These are phyloP conservation scores for Petunia hybrid DNA, from an alignment of 305 asterid species.

Conservation along the genomic window DNA sequence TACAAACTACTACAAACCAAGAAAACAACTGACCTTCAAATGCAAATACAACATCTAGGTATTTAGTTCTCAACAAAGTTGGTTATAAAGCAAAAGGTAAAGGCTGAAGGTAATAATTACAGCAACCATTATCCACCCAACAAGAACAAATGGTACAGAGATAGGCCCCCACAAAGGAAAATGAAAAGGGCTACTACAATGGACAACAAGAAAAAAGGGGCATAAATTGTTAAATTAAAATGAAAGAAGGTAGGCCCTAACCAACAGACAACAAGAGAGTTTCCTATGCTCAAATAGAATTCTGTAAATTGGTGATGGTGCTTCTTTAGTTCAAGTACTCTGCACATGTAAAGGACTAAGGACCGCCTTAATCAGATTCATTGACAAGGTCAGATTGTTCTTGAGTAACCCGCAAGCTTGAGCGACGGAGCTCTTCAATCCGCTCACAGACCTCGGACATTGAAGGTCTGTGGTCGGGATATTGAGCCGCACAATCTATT, in stretches of 20 bases:
- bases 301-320: slow-evolving; percentile 41
- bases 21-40: slow-evolving; percentile 21
- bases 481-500: slow-evolving; percentile 57
- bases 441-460: slow-evolving; percentile 49
- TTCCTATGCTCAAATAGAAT: slow-evolving; percentile 37
- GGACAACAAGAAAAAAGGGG: slow-evolving; percentile 28
- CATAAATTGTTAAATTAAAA: slow-evolving; percentile 37
- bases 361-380: slow-evolving; percentile 36
- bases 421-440: slow-evolving; percentile 50
- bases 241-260: slow-evolving; percentile 33
- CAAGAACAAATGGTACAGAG: slow-evolving; percentile 58
- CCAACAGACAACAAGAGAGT: slow-evolving; percentile 37
- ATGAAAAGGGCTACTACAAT: slow-evolving; percentile 37
- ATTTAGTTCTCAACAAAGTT: slow-evolving; percentile 34
- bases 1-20: neutral
- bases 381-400: slow-evolving; percentile 46
- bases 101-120: slow-evolving; percentile 77
- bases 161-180: slow-evolving; percentile 42
- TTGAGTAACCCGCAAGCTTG: slow-evolving; percentile 38
- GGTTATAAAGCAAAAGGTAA: slow-evolving; percentile 52
- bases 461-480: slow-evolving; percentile 57
- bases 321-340: slow-evolving; percentile 34
- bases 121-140: slow-evolving; percentile 72
- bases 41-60: slow-evolving; percentile 21
- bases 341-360: slow-evolving; percentile 28